phyloP scores from a whole-genome alignment of 2,329 filamentous ascomycete genomes.

The Cladosporium sphaerospermum region DNA sequence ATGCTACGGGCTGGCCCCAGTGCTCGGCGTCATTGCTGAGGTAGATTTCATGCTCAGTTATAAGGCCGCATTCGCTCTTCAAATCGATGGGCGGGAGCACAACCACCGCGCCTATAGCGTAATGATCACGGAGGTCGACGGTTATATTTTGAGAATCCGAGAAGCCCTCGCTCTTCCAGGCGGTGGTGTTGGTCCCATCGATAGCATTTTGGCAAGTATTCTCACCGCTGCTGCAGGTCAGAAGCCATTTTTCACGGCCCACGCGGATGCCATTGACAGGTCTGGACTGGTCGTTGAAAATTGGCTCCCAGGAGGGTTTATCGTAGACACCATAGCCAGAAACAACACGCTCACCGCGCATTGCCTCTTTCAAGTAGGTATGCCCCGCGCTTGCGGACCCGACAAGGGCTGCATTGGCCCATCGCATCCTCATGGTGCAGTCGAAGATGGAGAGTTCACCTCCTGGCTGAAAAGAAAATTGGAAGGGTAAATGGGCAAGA shows the following conservation, averaged over 20 bases:
- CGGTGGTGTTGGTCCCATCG: not conserved
- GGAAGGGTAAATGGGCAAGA: too few relatives aligned
- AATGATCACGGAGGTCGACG: not conserved
- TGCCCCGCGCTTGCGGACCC: not conserved
- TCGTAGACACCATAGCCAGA: not conserved
- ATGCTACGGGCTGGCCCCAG: not conserved
- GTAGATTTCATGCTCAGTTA: not conserved
- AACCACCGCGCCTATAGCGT: not conserved
- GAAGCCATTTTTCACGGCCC: not conserved
- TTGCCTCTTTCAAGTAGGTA: not conserved
- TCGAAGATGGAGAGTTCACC: too few relatives aligned
- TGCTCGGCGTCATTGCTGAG: not conserved
- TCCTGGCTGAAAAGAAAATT: too few relatives aligned
- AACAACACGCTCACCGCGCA: not conserved
- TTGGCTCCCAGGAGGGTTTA: not conserved
- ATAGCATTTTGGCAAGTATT: not conserved
- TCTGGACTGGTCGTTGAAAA: not conserved
- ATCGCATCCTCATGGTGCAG: not conserved
- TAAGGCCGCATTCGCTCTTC: not conserved
- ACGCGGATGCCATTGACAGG: not conserved
- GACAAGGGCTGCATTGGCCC: not conserved
- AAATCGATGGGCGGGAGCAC: not conserved
- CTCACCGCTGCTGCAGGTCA: not conserved
- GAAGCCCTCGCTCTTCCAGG: not conserved
- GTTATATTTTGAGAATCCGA: not conserved